Conservation (phyloP, 768 basidiomycete genomes). For the Lactarius tabidus region DNA sequence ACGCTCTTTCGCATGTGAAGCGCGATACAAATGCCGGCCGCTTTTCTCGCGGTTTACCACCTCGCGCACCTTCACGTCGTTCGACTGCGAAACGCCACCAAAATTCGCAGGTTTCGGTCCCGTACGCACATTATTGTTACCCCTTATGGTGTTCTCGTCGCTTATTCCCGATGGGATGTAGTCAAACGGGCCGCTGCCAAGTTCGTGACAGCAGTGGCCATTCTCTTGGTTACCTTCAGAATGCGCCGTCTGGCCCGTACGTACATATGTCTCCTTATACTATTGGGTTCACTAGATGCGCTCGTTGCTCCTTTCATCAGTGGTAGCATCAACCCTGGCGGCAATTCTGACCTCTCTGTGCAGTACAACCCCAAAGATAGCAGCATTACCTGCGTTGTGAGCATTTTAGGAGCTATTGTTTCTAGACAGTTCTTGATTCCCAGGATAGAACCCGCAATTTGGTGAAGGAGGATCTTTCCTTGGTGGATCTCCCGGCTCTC, state of each 20-base stretch:
- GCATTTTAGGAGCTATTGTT: background rate
- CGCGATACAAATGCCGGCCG: slow-evolving; percentile 3
- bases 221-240: background rate
- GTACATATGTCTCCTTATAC: background rate
- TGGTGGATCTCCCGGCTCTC: background rate
- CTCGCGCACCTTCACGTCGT: background rate
- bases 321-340: background rate
- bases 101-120: background rate
- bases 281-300: background rate
- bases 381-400: background rate
- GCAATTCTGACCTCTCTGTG: background rate
- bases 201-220: background rate
- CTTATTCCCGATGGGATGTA: background rate
- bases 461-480: background rate
- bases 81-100: background rate
- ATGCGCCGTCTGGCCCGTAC: background rate
- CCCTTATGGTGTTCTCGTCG: background rate
- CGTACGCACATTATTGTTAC: background rate
- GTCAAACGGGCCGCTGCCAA: background rate
- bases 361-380: background rate
- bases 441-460: background rate
- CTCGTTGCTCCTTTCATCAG: background rate
- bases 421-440: background rate
- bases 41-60: slow-evolving; percentile 4
- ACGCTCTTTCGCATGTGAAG: background rate